phyloP scores from a whole-genome alignment of 1,139 yeast species.

The Nakaseomyces sp. region DNA sequence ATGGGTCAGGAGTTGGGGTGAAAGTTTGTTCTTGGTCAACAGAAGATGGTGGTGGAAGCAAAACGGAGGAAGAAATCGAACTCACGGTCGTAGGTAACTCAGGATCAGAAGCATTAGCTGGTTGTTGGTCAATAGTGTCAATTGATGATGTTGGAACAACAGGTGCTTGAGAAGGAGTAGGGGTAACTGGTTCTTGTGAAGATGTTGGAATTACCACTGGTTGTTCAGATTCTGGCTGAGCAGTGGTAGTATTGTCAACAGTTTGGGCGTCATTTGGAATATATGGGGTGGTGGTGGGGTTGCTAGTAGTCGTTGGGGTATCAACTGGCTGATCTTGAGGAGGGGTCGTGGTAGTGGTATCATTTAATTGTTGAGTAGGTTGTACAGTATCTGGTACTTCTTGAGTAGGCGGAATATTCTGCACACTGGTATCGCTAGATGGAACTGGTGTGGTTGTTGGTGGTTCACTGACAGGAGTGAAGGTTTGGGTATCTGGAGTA shows the following conservation, averaged over 20 bases:
- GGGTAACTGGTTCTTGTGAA: too few relatives aligned
- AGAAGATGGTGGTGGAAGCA: neutral
- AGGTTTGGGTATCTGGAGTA: neutral
- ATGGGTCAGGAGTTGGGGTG: conserved; percentile 5
- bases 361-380: conserved; percentile 5
- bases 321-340: neutral
- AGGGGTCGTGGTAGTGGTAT: neutral
- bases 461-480: neutral
- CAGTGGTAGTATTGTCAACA: neutral
- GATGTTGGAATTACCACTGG: neutral
- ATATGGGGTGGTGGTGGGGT: neutral
- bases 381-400: neutral
- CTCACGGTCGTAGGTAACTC: neutral
- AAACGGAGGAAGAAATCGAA: neutral
- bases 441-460: neutral
- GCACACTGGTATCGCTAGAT: neutral
- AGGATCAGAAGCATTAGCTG: conserved; percentile 8
- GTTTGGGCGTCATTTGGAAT: neutral
- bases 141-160: neutral
- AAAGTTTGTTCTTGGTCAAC: neutral
- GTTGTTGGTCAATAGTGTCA: conserved; percentile 9
- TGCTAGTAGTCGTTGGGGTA: neutral
- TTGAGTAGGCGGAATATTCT: neutral
- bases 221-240: neutral
- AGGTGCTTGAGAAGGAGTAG: neutral